Evolutionary conservation across 257 asterid genomes (phyloP).

Genomic region (Cinchona pubescens): DNA sequence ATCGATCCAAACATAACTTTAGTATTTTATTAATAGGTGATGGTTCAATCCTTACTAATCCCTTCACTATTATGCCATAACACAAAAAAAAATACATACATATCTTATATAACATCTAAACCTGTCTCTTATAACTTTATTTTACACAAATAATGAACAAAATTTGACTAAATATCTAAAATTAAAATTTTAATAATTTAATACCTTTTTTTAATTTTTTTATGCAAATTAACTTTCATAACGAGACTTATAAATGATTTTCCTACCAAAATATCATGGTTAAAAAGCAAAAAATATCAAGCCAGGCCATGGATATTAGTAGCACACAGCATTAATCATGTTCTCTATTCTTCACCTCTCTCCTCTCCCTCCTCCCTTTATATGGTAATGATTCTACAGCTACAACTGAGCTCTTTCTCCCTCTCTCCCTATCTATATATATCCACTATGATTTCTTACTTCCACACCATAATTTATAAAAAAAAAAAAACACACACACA

Average conservation of each 20-base stretch:
- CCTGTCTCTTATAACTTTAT: too few species aligned
- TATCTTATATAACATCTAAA: too few species aligned
- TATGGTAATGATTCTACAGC: constrained; percentile 47
- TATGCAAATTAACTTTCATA: too few species aligned
- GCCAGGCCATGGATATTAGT: constrained; percentile 18
- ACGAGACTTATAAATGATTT: too few species aligned
- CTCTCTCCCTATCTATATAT: constrained; percentile 22
- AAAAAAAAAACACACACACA: too few species aligned
- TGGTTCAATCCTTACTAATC: neutral
- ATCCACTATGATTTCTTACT: too few species aligned
- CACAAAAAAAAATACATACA: neutral
- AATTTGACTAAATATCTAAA: too few species aligned
- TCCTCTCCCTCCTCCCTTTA: constrained; percentile 25
- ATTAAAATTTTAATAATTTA: too few species aligned
- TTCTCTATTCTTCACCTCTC: constrained; percentile 16
- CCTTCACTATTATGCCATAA: neutral
- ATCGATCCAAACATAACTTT: too few species aligned
- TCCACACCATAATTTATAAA: neutral
- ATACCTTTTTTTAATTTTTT: too few species aligned
- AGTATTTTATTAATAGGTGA: neutral
- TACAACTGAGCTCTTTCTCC: constrained; percentile 22
- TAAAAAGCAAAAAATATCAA: constrained; percentile 18
- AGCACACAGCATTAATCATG: constrained; percentile 24
- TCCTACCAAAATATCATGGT: neutral
- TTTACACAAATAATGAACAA: too few species aligned